These are phyloP conservation scores for Ampelocalamus luodianensis DNA, from an alignment of 176 grass and related monocot species.

Conservation along the genomic window DNA sequence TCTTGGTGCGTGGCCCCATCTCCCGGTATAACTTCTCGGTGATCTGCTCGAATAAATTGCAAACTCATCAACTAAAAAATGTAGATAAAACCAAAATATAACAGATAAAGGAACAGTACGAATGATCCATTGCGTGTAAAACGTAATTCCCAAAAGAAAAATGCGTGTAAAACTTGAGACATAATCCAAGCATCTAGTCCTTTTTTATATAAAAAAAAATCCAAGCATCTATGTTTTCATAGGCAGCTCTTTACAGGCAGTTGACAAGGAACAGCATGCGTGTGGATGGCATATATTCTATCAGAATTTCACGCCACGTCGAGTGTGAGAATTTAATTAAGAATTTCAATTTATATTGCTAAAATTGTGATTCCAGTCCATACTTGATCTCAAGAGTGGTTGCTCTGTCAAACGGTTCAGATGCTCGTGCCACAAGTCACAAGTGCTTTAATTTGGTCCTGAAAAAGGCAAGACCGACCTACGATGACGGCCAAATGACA, in stretches of 20 bases:
- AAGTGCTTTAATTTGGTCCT: too few species aligned
- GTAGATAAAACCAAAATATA: neutral
- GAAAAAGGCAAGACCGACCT: neutral
- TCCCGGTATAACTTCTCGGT: conserved; percentile 64
- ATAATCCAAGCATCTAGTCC: too few species aligned
- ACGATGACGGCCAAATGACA: neutral
- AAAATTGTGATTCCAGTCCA: neutral
- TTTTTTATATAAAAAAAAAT: too few species aligned
- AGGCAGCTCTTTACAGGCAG: too few species aligned
- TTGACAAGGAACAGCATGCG: neutral
- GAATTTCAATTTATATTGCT: neutral
- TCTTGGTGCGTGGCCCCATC: conserved; percentile 53
- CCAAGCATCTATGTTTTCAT: too few species aligned
- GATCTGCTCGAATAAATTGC: conserved; percentile 54
- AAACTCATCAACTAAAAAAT: neutral
- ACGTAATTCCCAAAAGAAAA: too few species aligned
- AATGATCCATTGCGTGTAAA: too few species aligned
- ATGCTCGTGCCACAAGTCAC: neutral
- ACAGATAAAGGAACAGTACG: neutral
- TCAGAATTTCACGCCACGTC: neutral
- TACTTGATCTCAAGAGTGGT: neutral
- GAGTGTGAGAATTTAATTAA: neutral
- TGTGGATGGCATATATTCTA: neutral
- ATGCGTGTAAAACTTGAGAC: too few species aligned
- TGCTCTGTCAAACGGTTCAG: neutral